Evolutionary conservation across 2,329 filamentous ascomycete species (phyloP).

Genomic region (Hymenoscyphus linearis): DNA sequence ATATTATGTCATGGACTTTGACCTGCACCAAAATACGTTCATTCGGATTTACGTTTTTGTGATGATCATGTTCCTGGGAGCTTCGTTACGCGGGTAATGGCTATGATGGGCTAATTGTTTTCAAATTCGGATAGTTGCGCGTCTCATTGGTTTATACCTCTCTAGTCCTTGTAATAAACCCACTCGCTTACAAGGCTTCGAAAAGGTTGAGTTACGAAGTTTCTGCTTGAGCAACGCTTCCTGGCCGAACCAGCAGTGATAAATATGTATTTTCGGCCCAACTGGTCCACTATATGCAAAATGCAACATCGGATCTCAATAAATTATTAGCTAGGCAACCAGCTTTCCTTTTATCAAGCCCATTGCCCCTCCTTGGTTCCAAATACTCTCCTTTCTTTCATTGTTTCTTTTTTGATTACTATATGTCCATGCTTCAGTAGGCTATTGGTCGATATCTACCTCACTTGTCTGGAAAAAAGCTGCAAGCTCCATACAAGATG

Average conservation of each 20-base stretch:
- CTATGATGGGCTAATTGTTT: not conserved
- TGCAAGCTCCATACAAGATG: conserved; percentile 21
- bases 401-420: not conserved
- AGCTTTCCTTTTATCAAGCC: not conserved
- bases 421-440: conserved; percentile 6
- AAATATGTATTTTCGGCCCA: not conserved
- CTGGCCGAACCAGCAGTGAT: not conserved
- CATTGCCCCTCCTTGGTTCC: not conserved
- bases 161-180: not conserved
- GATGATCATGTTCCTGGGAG: not conserved
- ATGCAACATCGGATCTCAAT: too few species aligned
- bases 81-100: not conserved
- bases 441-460: not conserved
- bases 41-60: not conserved
- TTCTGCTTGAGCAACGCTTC: not conserved
- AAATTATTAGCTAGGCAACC: too few species aligned
- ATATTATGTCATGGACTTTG: too few species aligned
- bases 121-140: not conserved
- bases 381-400: not conserved
- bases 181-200: not conserved
- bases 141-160: not conserved
- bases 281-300: not conserved
- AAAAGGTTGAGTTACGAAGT: not conserved
- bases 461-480: not conserved
- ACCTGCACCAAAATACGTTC: too few species aligned